These are phyloP conservation scores for Daldinia decipiens DNA, from an alignment of 495 filamentous ascomycete species.

Conservation along the genomic window DNA sequence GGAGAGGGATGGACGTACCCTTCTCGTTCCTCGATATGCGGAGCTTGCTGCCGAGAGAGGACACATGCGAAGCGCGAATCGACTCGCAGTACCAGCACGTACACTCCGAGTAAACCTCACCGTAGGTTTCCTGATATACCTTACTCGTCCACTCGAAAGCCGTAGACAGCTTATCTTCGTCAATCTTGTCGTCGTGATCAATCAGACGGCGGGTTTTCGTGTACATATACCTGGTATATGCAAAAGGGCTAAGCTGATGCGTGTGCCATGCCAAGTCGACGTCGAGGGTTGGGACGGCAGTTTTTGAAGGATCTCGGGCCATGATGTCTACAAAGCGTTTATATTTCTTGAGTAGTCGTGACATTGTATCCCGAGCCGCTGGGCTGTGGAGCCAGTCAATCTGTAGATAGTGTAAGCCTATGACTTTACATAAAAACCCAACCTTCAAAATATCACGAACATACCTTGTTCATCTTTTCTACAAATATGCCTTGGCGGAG, in stretches of 20 bases:
- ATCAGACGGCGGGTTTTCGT: slow-evolving; percentile 63
- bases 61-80: slow-evolving; percentile 70
- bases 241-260: slow-evolving; percentile 69
- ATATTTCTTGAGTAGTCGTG: slow-evolving; percentile 75
- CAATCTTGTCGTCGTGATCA: slow-evolving; percentile 89
- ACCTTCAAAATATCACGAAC: slow-evolving; percentile 24
- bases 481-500: slow-evolving; percentile 83
- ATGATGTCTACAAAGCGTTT: slow-evolving; percentile 75
- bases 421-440: slow-evolving; percentile 42
- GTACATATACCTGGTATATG: slow-evolving; percentile 69
- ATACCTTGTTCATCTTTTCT: slow-evolving; percentile 77
- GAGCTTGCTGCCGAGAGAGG: slow-evolving; percentile 53
- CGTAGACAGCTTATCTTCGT: slow-evolving; percentile 66
- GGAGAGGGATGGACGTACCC: slow-evolving; percentile 48
- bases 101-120: slow-evolving; percentile 80
- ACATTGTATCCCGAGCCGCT: slow-evolving; percentile 70
- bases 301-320: slow-evolving; percentile 58
- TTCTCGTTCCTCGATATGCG: slow-evolving; percentile 59
- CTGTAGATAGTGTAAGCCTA: slow-evolving; percentile 16
- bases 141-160: slow-evolving; percentile 81
- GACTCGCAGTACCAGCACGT: slow-evolving; percentile 93
- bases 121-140: slow-evolving; percentile 69
- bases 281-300: slow-evolving; percentile 84
- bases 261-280: slow-evolving; percentile 89
- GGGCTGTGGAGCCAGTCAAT: slow-evolving; percentile 82